These are phyloP conservation scores for Penicillium digitatum DNA, from an alignment of 2,329 filamentous ascomycete genomes.

Conservation along the genomic window DNA sequence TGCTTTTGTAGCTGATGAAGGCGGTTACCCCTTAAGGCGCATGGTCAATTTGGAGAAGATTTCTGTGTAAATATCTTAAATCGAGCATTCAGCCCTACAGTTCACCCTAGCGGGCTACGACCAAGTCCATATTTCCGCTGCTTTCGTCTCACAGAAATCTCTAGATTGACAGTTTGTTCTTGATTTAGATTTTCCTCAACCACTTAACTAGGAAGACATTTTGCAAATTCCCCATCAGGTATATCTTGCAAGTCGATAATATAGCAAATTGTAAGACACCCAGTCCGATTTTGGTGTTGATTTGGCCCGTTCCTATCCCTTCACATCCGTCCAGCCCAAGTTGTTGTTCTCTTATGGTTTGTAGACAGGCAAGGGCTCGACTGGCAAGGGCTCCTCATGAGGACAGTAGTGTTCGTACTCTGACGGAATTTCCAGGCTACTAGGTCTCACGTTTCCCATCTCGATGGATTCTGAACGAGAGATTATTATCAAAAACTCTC, in stretches of 20 bases:
- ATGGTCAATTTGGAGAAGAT: constrained; percentile 15
- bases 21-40: constrained; percentile 18
- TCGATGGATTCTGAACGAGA: background rate
- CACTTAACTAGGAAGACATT: constrained; percentile 10
- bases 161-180: constrained; percentile 22
- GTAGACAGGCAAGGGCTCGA: background rate
- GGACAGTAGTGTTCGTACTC: background rate
- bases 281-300: too few species aligned
- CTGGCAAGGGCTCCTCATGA: background rate
- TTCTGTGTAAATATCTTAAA: constrained; percentile 13
- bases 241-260: constrained; percentile 20
- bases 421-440: background rate
- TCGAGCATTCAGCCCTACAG: constrained; percentile 12
- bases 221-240: constrained; percentile 17
- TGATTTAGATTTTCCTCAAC: constrained; percentile 13
- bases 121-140: constrained; percentile 20
- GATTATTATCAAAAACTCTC: background rate
- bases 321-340: background rate
- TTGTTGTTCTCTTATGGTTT: background rate
- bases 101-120: constrained; percentile 18
- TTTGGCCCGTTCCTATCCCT: background rate
- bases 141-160: constrained; percentile 16
- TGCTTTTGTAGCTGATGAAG: constrained; percentile 19
- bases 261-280: constrained; percentile 15
- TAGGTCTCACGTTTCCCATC: background rate